Evolutionary conservation across 2,329 filamentous ascomycete species (phyloP), one percentile per base, ranked within the genome.

Genomic region (Scedosporium dehoogii): DNA sequence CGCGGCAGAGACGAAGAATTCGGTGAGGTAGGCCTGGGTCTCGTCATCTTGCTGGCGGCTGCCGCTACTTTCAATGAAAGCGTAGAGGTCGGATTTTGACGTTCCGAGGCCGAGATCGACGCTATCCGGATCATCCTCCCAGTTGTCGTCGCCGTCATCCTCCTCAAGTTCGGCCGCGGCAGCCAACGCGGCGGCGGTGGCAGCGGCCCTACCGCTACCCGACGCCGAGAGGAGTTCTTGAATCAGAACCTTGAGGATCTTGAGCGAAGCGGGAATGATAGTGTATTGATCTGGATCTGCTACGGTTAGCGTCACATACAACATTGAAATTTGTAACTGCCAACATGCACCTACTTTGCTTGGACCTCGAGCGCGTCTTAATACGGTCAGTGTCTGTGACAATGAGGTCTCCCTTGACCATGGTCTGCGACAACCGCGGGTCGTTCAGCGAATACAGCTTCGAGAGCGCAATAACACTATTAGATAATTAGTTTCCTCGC

Each of bases 201-300:
- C 84, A 1, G 86, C 79, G 59, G 85, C 82, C 58, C 78, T 78
- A 64, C 79, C 76, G n/a, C 77, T 75, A 25, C 90, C 91, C 4
- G 90, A 87, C 1, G 92, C 91, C 0, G 90, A 91, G 5, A 90
- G 80, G 3, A 99, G 84, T 76, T 99, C 94, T 71, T 96, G 91
- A 57, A 97, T 88, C 7, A 99, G 84, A 3, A 97, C 88, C 79
- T 99, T 99, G 75, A 97, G 78, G 64, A 99, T 97, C 78, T 99
- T 99, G 70, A 99, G 82, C 1, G 91, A 87, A 0, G 92, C 92
- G 0, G 92, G 85, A 63, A 99, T 86, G 64, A 90, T 85, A 5
- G 92, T 97, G 77, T 88, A 97, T 72, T 89, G 87, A 72, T 97
- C 92, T 16, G 94, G 94, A 72, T 93, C 87, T 90, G 70, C 46